Percentiles rank a stretch among this genome's conserved stretches.
These are phyloP conservation scores for Strobilomyces confusus DNA, from an alignment of 768 basidiomycete genomes.

Conservation along the genomic window DNA sequence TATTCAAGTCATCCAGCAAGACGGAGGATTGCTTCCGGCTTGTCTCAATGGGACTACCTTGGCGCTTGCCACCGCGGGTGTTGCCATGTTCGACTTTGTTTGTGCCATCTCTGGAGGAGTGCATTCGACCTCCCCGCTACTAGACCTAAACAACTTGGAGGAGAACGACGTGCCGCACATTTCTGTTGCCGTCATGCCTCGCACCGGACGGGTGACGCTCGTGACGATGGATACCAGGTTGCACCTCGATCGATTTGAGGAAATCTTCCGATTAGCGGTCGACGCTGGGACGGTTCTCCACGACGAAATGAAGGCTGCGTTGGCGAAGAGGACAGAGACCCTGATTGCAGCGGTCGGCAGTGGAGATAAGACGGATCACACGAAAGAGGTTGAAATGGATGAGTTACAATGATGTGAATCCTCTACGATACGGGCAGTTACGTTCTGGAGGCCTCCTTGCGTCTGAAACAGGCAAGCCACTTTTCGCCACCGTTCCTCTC, in stretches of 20 bases:
- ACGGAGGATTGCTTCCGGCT: constrained; percentile 86
- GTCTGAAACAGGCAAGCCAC: constrained; percentile 87
- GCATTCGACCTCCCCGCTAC: constrained; percentile 72
- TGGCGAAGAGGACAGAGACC: constrained; percentile 56
- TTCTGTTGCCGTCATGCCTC: constrained; percentile 87
- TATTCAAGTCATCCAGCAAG: constrained; percentile 89
- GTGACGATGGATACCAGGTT: constrained; percentile 94
- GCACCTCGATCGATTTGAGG: constrained; percentile 88
- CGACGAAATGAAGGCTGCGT: constrained; percentile 74
- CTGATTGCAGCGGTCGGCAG: constrained; percentile 62
- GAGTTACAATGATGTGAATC: constrained; percentile 30
- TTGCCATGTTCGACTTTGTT: constrained; percentile 87
- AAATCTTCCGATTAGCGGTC: constrained; percentile 74
- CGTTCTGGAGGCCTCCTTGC: constrained; percentile 37
- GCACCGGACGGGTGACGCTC: constrained; percentile 78
- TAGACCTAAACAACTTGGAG: constrained; percentile 87
- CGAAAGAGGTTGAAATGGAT: constrained; percentile 37
- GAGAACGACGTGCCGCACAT: constrained; percentile 88
- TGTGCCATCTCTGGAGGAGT: constrained; percentile 88
- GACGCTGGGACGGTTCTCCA: constrained; percentile 78
- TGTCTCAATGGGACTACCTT: constrained; percentile 95
- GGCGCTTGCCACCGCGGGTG: constrained; percentile 85
- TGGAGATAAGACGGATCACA: constrained; percentile 32
- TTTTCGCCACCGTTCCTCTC: constrained; percentile 88
- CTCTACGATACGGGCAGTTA: constrained; percentile 2